Base-by-base conservation (phyloP, 768 basidiomycete genomes). In the Clathrus columnatus region DNA sequence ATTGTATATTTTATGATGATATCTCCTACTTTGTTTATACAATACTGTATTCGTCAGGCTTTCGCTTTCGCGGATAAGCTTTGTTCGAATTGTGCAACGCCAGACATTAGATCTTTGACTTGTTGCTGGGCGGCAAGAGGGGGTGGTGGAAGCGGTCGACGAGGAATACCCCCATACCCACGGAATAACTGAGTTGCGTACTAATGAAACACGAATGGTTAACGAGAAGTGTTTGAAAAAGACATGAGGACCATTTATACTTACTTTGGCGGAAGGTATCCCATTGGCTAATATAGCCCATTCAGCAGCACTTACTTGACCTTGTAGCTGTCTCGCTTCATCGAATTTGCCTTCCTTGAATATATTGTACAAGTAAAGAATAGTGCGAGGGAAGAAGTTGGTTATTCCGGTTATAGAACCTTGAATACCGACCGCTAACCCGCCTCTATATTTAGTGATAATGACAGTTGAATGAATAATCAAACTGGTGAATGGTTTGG, bases 331-430 rank as follows among this genome's bases (percentile, higher is more conserved):
- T 21, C 23, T 49, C 28, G 54, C 54, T 48, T 55, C 54, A 5
- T 23, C 54, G 24, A 47, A 16, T 36, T 55, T 55, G 26, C 54
- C 60, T 45, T 27, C 21, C 16, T 46, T 45, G 47, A 36, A 61
- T 17, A 58, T 18, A 17, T 54, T 27, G 28, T 47, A 54, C 11
- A 61, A 47, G 21, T 61, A 23, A 20, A 61, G 1, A 44, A 47
- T 43, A 44, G 42, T 42, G 18, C 24, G 54, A 26, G 54, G 54
- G 45, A 55, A 55, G 46, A 55, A 55, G 54, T 94, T 94, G 6
- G 80, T 90, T n/a, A 94, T 81, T 47, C 92, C 92, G 32, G 87
- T 91, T 66, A 95, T 95, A 46, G 89, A 90, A 48, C 93, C 93
- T 61, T 93, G 85, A 1, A 78, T 90, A 58, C 84, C 82, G 11